These are phyloP conservation scores for Zalerion maritima DNA, from an alignment of 495 filamentous ascomycete genomes.

Conservation along the genomic window DNA sequence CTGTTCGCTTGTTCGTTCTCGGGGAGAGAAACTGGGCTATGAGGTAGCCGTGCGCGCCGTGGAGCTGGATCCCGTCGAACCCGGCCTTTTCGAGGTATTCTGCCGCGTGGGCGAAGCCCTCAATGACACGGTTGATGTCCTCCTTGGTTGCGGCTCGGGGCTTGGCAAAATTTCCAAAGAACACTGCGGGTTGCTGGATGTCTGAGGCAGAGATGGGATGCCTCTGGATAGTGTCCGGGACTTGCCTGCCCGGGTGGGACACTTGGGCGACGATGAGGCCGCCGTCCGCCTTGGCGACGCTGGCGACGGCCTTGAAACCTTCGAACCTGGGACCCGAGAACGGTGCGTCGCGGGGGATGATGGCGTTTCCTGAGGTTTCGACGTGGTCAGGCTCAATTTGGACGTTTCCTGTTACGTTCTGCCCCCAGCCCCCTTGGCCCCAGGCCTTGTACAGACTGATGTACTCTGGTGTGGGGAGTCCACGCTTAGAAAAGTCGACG, in stretches of 20 bases:
- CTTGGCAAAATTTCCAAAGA: slow-evolving; percentile 10
- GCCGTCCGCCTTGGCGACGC: slow-evolving; percentile 35
- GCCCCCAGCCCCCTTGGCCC: slow-evolving; percentile 43
- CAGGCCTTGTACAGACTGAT: slow-evolving; percentile 45
- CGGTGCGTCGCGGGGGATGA: slow-evolving; percentile 33
- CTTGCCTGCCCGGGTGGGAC: slow-evolving; percentile 49
- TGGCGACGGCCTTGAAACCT: slow-evolving; percentile 37
- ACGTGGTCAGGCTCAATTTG: slow-evolving; percentile 45
- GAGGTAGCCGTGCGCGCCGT: slow-evolving; percentile 52
- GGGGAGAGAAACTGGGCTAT: slow-evolving; percentile 49
- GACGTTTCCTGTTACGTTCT: slow-evolving; percentile 48
- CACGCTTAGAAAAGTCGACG: slow-evolving; percentile 30
- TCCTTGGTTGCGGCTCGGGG: slow-evolving; percentile 26
- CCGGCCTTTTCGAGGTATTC: slow-evolving; percentile 43
- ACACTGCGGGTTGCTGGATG: slow-evolving; percentile 33
- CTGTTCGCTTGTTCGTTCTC: slow-evolving; percentile 44
- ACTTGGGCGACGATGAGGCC: slow-evolving; percentile 43
- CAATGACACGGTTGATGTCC: slow-evolving; percentile 34
- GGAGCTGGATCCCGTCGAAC: slow-evolving; percentile 44
- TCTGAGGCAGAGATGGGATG: slow-evolving; percentile 46
- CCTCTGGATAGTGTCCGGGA: slow-evolving; percentile 27
- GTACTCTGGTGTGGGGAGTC: slow-evolving; percentile 41
- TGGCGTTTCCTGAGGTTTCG: slow-evolving; percentile 41
- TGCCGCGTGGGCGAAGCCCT: slow-evolving; percentile 39
- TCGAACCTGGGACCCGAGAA: slow-evolving; percentile 43